A percentile compares a stretch with the other conserved stretches of the same genome.
These are phyloP conservation scores for Knoxdaviesia capensis DNA, from an alignment of 2,329 filamentous ascomycete genomes.

Conservation along the genomic window DNA sequence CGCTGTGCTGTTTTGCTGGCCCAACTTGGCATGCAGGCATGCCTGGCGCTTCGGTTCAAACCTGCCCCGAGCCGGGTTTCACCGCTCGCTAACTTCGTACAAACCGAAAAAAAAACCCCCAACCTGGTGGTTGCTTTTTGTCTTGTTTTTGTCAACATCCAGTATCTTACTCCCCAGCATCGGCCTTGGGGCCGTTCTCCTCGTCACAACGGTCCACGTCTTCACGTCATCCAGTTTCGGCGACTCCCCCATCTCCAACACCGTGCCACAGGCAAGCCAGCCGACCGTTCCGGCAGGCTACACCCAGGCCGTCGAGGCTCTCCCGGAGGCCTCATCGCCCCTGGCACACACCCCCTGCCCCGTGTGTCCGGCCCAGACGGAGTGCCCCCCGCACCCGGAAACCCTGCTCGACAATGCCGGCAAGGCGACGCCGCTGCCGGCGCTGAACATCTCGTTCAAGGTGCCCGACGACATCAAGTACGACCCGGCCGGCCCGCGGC, in stretches of 20 bases:
- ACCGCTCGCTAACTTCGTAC: no score
- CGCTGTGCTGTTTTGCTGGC: no score
- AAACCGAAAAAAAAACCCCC: no score
- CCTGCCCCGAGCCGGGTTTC: no score
- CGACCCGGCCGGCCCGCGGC: conserved; percentile 3
- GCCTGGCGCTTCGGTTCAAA: no score
- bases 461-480: conserved; percentile 4
- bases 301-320: conserved; percentile 1
- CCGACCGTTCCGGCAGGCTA: neutral
- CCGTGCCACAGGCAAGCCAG: neutral
- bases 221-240: neutral
- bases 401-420: conserved; percentile 1
- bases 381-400: neutral
- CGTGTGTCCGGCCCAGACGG: neutral
- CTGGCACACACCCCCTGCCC: neutral
- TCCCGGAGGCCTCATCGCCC: neutral
- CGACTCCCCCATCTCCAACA: neutral
- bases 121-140: no score
- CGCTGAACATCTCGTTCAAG: conserved; percentile 3
- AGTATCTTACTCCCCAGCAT: no score
- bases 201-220: neutral
- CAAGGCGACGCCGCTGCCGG: neutral
- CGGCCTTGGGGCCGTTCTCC: neutral
- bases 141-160: no score
- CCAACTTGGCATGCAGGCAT: no score